Conservation (phyloP, 129 eudicot species). For the Helianthus tuberosus region DNA sequence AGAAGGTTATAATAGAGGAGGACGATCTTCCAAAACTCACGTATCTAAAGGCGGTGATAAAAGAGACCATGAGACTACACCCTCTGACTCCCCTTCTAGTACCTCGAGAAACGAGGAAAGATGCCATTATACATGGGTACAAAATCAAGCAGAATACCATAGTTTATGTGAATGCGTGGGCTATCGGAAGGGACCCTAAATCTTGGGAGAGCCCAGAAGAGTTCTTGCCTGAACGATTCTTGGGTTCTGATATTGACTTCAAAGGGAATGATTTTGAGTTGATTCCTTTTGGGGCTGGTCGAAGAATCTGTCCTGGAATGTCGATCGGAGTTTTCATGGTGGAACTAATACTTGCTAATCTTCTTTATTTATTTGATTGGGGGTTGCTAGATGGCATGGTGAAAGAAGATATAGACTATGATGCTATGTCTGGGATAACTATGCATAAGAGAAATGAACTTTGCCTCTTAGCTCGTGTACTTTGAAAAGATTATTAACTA, state of each 20-base stretch:
- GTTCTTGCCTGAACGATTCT: constrained; percentile 46
- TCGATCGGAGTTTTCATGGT: constrained; percentile 23
- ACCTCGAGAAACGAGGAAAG: constrained; percentile 28
- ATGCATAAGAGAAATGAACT: constrained; percentile 46
- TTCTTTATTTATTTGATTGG: constrained; percentile 41
- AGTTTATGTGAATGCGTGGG: constrained; percentile 35
- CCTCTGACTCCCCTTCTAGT: constrained; percentile 38
- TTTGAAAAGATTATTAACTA: neutral
- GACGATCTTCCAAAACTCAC: constrained; percentile 34
- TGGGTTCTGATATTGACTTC: constrained; percentile 30
- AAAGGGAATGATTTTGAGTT: constrained; percentile 39
- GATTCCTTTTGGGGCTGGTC: constrained; percentile 40
- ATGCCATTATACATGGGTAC: constrained; percentile 21
- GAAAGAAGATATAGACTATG: constrained; percentile 40
- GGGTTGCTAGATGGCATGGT: constrained; percentile 35
- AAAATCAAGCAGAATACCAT: constrained; percentile 32
- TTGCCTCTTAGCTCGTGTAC: constrained; percentile 24
- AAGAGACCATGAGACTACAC: constrained; percentile 34
- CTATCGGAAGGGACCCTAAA: constrained; percentile 42
- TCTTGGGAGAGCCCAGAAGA: constrained; percentile 37
- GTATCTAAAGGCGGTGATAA: constrained; percentile 36
- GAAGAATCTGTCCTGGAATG: constrained; percentile 45
- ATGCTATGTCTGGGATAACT: constrained; percentile 35
- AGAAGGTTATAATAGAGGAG: constrained; percentile 25
- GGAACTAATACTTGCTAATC: constrained; percentile 40